Evolutionary conservation across 202 grass and related monocot species (phyloP).

Genomic region (Zoysia matrella): DNA sequence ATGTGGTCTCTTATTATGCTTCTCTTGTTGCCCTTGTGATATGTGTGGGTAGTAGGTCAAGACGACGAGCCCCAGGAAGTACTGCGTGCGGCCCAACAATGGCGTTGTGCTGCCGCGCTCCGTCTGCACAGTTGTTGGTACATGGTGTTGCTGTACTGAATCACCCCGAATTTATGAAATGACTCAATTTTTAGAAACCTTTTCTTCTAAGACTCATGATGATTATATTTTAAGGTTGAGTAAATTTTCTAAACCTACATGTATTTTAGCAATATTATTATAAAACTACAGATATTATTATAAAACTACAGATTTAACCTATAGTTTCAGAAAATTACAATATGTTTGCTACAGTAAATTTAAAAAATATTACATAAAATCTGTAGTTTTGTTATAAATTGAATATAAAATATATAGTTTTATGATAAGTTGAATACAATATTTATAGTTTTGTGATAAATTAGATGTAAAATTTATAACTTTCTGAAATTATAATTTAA

Average conservation of each 20-base stretch:
- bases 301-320: too few species aligned
- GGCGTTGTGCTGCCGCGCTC: slow-evolving; percentile 69
- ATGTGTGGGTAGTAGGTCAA: slow-evolving; percentile 47
- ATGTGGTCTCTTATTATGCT: slow-evolving; percentile 28
- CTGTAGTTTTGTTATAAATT: too few species aligned
- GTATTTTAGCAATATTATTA: background rate
- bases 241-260: too few species aligned
- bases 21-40: slow-evolving; percentile 40
- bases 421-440: too few species aligned
- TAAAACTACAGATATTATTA: background rate
- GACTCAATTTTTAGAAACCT: slow-evolving; percentile 6
- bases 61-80: slow-evolving; percentile 59
- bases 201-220: background rate
- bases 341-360: too few species aligned
- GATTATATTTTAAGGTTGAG: too few species aligned
- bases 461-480: too few species aligned
- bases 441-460: too few species aligned
- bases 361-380: too few species aligned
- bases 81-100: slow-evolving; percentile 82
- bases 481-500: too few species aligned
- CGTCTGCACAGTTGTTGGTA: slow-evolving; percentile 71
- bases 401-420: too few species aligned
- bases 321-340: too few species aligned
- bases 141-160: slow-evolving; percentile 33
- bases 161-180: slow-evolving; percentile 31